Evolutionary conservation across 2,329 filamentous ascomycete species (phyloP), one percentile per base, ranked within the genome.

Genomic region (Cryoendolithus antarcticus): DNA sequence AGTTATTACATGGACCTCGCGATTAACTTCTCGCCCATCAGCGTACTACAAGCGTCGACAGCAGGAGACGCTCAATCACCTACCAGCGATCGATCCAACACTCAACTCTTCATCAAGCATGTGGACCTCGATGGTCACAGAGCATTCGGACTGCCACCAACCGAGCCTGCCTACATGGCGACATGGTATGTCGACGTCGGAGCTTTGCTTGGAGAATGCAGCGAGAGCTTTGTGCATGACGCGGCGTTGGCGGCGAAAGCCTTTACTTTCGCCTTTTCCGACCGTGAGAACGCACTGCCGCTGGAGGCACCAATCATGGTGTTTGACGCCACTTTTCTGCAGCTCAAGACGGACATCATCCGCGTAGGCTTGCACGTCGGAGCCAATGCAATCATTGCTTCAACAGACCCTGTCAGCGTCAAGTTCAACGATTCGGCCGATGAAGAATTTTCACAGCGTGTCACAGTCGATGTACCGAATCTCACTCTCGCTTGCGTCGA

Each of bases 1-100:
- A 96, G 94, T 57, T 98, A 96, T 57, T 96, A 94, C 60, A 94
- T 98, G 84, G 91, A 98, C 56, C 62, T 96, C 48, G 81, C 93
- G 51, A 67, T 93, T 24, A 74, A 77, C 24, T 66, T 93, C 24
- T 84, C 80, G 37, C 88, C 89, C 1, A 60, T 94, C 12, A 82
- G 79, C 53, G 63, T 91, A 15, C 80, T 83, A 2, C 82, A 11
- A 76, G 74, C 9, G 69, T 58, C 34, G 59, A 65, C 21, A 61
- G 66, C 28, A 58, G 63, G 32, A 63, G 62, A 72, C 63, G 65
- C 11, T 47, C 62, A 71, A 13, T 74, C 70, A 7, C 69, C 72
- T 13, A 62, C 69, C 32, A 71, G 71, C 42, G 64, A 67, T 3
- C 69, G 51, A 27, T 67, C 67, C 11, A 60, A 58, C 45, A 81